phyloP scores from a whole-genome alignment of 805 yeast genomes.

The Kazachstania martiniae region DNA sequence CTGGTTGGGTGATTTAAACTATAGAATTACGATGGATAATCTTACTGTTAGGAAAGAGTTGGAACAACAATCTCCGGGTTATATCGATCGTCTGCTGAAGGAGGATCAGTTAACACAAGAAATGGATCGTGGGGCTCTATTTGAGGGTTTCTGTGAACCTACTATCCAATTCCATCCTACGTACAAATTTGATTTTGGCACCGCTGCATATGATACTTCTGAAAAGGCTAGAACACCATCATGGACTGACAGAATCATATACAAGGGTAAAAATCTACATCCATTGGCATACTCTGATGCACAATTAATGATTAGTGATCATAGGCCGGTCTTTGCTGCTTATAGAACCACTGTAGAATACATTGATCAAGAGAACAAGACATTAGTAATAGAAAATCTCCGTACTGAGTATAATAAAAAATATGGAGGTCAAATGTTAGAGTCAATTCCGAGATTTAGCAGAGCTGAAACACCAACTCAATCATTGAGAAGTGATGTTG shows the following conservation, averaged over 20 bases:
- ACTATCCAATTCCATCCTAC: conserved; percentile 78
- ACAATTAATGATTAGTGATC: conserved; percentile 67
- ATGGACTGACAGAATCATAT: conserved; percentile 88
- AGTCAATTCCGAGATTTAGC: too few relatives aligned
- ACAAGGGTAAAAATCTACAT: conserved; percentile 42
- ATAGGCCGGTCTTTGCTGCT: conserved; percentile 83
- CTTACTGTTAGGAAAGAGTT: conserved; percentile 60
- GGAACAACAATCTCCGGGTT: conserved; percentile 31
- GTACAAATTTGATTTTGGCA: conserved; percentile 83
- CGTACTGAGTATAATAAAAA: too few relatives aligned
- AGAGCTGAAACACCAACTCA: too few relatives aligned
- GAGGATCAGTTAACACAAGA: conserved; percentile 74
- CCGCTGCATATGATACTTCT: conserved; percentile 69
- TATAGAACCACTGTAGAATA: too few relatives aligned
- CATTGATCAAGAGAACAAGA: too few relatives aligned
- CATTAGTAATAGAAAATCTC: too few relatives aligned
- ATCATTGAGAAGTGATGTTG: too few relatives aligned
- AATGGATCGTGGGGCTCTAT: conserved; percentile 59
- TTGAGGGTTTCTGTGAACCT: conserved; percentile 66
- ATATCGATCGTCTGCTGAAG: conserved; percentile 38
- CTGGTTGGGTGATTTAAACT: conserved; percentile 95
- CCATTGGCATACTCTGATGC: conserved; percentile 63
- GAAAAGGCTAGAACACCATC: conserved; percentile 91
- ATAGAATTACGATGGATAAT: conserved; percentile 59
- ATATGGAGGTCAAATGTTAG: too few relatives aligned